Evolutionary conservation across 2,329 filamentous ascomycete species (phyloP), one percentile per base, ranked within the genome.

Genomic region (Exutisphaerella laricina): DNA sequence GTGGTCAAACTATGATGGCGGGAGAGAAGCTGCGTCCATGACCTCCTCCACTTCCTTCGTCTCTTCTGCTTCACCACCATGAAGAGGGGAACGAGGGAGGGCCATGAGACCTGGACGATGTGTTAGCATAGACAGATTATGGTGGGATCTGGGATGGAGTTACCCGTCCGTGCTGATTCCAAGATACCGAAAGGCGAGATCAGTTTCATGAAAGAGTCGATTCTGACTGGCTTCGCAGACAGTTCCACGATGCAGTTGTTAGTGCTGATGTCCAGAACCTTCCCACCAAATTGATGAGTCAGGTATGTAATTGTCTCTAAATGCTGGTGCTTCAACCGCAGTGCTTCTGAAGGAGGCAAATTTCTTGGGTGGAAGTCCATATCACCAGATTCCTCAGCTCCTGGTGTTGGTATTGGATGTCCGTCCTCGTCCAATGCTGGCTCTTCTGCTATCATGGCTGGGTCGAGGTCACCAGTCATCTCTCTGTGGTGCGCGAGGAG

Each of bases 221-320:
- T 95, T 68, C 92, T 84, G 49, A 75, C 79, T 25, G 88, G 89
- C 70, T 98, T 98, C 47, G 92, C 92, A 41, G 88, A 95, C 5
- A 98, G 69, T 70, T 98, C 92, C 47, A 98, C 89, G 66, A 97
- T 97, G 70, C 92, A 97, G 71, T 94, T 97, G 70, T 87, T 96
- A 40, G 87, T 96, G 74, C 88, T 95, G 59, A 98, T 97, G 67
- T 98, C 92, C 58, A 98, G 69, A 18, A 98, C 86, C 72, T 98
- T 98, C 53, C 92, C 92, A 44, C 89, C 89, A 60, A 98, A 98
- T 62, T 98, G 92, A 71, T 98, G 92, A 13, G 90, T 84, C 63
- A 98, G 81, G 68, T 94, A 92, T 43, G 92, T 98, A 61, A 98
- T 95, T 44, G 85, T 88, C 72, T 90, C 87, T 57, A 98, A 70